Evolutionary conservation across 768 basidiomycete genomes (phyloP), one percentile per base, ranked within the genome.

Genomic region (Paxillus ammoniavirescens): DNA sequence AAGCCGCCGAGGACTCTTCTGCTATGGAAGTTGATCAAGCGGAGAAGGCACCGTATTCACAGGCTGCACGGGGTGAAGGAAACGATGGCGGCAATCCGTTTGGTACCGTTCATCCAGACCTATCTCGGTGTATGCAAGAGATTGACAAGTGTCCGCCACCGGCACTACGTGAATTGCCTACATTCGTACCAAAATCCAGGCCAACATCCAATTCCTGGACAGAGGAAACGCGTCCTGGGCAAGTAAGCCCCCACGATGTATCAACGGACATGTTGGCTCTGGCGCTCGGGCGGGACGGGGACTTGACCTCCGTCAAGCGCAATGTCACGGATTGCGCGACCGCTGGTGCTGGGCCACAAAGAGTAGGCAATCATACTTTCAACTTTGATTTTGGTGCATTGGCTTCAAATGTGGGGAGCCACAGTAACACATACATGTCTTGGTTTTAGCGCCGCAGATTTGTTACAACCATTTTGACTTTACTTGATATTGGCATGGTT

Each of bases 301-400:
- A 68, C 40, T 37, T 66, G 18, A 40, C 47, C 28, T 59, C 65
- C 1, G 55, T 59, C 50, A 56, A 59, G 35, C 61, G 59, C 15
- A 44, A 60, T 18, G 46, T 57, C 35, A 42, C 58, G 28, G 67
- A 68, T 30, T 57, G 54, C 33, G 36, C 58, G 4, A 55, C 65
- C 0, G 44, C 62, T 43, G 61, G 64, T 0, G 56, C 55, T 30
- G 70, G 68, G 41, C 58, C 59, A 0, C 68, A 72, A 47, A 67
- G 84, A 35, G 77, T 86, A 37, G 77, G 75, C 41, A 77, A 78
- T 58, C 77, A 81, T 51, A 76, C 75, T 33, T 81, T 82, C 58
- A 83, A 85, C 65, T 81, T 84, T 61, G 83, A 84, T 55, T 75
- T 83, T 60, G 84, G 84, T 5, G 83, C 81, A 18, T 62, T 86